Evolutionary conservation across 1,139 yeast species (phyloP), one percentile per base, ranked within the genome.

Genomic region (Scheffersomyces segobiensis): DNA sequence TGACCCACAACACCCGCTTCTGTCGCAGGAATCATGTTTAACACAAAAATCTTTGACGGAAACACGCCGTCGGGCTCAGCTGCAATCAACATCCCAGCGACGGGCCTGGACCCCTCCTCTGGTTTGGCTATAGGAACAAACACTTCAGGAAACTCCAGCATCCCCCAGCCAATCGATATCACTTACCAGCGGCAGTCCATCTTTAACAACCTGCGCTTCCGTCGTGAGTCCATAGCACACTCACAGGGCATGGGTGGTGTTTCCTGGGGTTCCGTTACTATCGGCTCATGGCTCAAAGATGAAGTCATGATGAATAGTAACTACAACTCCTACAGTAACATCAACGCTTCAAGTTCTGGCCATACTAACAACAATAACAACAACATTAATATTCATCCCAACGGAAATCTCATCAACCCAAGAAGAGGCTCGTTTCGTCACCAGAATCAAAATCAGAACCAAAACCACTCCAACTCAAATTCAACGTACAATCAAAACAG

Each of bases 161-260:
- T 48, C 50, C 80, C 82, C 20, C 84, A 80, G 64, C 84, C 84
- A 4, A 80, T 80, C 58, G 84, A 80, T 63, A 80, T 80, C 57
- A 76, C 83, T 5, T 77, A 79, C 65, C 83, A 79, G 62, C 70
- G 82, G 59, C 60, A 56, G 53, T 77, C 82, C 24, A 78, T 80
- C 47, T 79, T 80, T 63, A 67, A 68, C 62, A 67, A 66, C 56
- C 67, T 65, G 53, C 62, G 74, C 48, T 81, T 87, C 61, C 84
- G 97, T 67, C 81, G 98, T 61, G 98, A 93, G 67, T 87, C 93
- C 60, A 87, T 95, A 60, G 98, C 98, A 24, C 98, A 93, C 73
- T 89, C 97, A 2, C 97, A 92, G 72, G 98, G 98, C 10, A 91
- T 93, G 87, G 98, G 98, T 51, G 98, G 98, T 55, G 91, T 95